Percentiles rank a stretch among this genome's conserved stretches.
Conservation (phyloP, 2,329 filamentous ascomycete genomes). For the Xylaria arbuscula region DNA sequence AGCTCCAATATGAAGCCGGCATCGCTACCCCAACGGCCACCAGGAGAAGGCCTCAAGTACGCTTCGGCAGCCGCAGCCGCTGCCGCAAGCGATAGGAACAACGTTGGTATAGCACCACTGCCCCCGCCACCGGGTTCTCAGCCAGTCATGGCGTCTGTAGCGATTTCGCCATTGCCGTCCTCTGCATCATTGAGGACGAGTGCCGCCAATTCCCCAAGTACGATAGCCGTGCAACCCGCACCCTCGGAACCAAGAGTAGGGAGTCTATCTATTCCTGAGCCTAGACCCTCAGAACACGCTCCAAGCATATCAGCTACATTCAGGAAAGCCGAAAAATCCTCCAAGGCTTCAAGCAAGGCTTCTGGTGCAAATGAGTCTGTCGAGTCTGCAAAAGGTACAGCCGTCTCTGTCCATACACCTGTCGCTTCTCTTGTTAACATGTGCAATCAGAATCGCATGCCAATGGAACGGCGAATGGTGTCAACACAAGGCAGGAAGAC, state of each 20-base stretch:
- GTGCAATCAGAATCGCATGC: constrained; percentile 54
- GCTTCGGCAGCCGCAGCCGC: constrained; percentile 95
- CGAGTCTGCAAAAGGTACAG: constrained; percentile 60
- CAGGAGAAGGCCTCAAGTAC: constrained; percentile 93
- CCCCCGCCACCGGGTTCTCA: constrained; percentile 83
- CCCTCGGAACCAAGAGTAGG: constrained; percentile 46
- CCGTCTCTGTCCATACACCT: neutral
- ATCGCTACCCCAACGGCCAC: constrained; percentile 82
- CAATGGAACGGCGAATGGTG: constrained; percentile 65
- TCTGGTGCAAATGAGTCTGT: constrained; percentile 55
- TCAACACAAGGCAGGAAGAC: constrained; percentile 57
- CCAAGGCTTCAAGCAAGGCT: constrained; percentile 60
- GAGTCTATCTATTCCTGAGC: constrained; percentile 45
- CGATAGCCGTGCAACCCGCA: constrained; percentile 60
- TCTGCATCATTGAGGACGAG: constrained; percentile 65
- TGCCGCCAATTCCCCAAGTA: constrained; percentile 65
- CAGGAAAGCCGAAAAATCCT: constrained; percentile 51
- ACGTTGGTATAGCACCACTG: constrained; percentile 90
- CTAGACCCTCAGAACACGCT: constrained; percentile 45
- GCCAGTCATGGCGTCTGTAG: constrained; percentile 50
- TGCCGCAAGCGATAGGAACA: constrained; percentile 86
- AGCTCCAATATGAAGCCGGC: constrained; percentile 89
- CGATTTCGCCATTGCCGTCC: constrained; percentile 62
- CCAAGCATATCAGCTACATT: constrained; percentile 45
- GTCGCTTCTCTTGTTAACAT: constrained; percentile 36